Percentiles rank a stretch among this genome's conserved stretches.
Evolutionary conservation across 179 eudicot species (phyloP).

Genomic region (Beta macrorhiza): DNA sequence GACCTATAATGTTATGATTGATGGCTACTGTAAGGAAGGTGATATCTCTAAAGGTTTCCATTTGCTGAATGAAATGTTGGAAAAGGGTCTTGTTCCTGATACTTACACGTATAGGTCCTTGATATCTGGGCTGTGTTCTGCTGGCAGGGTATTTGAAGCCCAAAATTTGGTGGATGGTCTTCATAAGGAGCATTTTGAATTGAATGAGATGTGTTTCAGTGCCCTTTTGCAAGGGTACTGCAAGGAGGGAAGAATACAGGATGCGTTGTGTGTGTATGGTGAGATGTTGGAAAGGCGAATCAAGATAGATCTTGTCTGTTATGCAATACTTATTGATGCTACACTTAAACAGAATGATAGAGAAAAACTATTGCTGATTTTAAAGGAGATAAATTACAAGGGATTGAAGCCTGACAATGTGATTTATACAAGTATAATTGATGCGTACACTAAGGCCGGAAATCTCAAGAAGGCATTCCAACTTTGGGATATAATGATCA

Average conservation of each 20-base stretch:
- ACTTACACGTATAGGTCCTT: slow-evolving; percentile 73
- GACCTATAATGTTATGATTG: slow-evolving; percentile 75
- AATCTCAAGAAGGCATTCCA: slow-evolving; percentile 61
- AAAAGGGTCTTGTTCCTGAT: slow-evolving; percentile 73
- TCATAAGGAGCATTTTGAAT: slow-evolving; percentile 39
- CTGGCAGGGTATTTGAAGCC: slow-evolving; percentile 61
- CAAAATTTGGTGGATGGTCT: slow-evolving; percentile 61
- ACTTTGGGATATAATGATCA: slow-evolving; percentile 64
- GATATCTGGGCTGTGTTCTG: slow-evolving; percentile 67
- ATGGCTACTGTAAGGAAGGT: slow-evolving; percentile 66
- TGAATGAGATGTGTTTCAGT: slow-evolving; percentile 73
- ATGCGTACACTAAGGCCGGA: slow-evolving; percentile 62
- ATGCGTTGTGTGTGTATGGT: slow-evolving; percentile 52
- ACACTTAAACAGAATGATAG: slow-evolving; percentile 46
- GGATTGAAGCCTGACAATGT: slow-evolving; percentile 75
- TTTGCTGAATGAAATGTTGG: slow-evolving; percentile 64
- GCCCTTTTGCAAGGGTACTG: slow-evolving; percentile 63
- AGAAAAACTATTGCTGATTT: slow-evolving; percentile 35
- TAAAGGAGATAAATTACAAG: slow-evolving; percentile 58
- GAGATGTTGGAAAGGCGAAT: slow-evolving; percentile 66
- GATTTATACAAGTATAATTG: slow-evolving; percentile 63
- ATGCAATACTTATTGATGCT: slow-evolving; percentile 64
- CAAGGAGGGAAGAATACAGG: slow-evolving; percentile 64
- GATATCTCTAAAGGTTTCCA: slow-evolving; percentile 52
- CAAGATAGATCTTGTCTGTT: slow-evolving; percentile 65